Evolutionary conservation across 768 basidiomycete species (phyloP).

Genomic region (Floccularia luteovirens): DNA sequence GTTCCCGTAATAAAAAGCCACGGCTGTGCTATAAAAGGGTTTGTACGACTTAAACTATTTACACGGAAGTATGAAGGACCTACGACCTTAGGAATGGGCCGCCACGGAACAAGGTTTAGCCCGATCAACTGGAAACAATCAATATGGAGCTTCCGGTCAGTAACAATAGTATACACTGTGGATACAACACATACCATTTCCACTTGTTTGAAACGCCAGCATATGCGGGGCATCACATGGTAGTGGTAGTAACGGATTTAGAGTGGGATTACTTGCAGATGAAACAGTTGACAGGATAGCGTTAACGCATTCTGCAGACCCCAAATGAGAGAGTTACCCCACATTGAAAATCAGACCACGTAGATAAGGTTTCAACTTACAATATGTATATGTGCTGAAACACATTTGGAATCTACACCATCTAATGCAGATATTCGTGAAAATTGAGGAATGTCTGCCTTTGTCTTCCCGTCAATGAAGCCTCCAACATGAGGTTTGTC

Average conservation of each 20-base stretch:
- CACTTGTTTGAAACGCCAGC: constrained; percentile 57
- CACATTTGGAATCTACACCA: constrained; percentile 21
- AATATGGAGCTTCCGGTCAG: constrained; percentile 5
- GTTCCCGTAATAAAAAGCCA: constrained; percentile 68
- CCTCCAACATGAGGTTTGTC: no score
- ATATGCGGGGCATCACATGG: constrained; percentile 49
- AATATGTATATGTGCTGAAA: constrained; percentile 62
- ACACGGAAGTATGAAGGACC: no score
- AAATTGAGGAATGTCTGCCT: no score
- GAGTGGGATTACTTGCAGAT: constrained; percentile 21
- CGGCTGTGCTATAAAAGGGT: constrained; percentile 36
- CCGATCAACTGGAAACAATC: constrained; percentile 59
- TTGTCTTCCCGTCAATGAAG: no score
- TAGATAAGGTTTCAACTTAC: constrained; percentile 22
- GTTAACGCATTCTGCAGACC: constrained; percentile 57
- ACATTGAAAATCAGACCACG: neutral
- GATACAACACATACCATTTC: constrained; percentile 23
- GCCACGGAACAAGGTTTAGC: constrained; percentile 50
- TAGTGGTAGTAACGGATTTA: constrained; percentile 23
- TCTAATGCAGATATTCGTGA: constrained; percentile 37
- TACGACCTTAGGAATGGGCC: constrained; percentile 69
- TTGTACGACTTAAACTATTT: neutral
- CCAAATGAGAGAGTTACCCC: constrained; percentile 70
- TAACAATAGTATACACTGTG: neutral
- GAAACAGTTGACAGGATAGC: constrained; percentile 32